Conservation (phyloP, 2,329 filamentous ascomycete species). For the Botrytis fragariae region DNA sequence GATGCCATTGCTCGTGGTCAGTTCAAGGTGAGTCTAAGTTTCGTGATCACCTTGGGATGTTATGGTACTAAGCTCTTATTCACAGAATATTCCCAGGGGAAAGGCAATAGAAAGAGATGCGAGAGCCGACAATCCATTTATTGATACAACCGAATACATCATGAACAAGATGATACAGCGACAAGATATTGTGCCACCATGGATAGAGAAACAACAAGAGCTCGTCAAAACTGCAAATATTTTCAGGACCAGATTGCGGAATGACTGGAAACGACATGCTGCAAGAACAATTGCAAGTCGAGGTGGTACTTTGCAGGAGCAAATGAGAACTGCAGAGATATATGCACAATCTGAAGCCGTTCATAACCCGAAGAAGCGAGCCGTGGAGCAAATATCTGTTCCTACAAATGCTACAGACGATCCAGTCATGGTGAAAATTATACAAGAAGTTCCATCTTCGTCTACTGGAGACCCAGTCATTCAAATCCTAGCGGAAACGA, state of each 20-base stretch:
- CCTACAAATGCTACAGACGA: constrained; percentile 50
- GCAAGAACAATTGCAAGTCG: constrained; percentile 72
- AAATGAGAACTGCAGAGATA: constrained; percentile 67
- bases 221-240: constrained; percentile 64
- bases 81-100: constrained; percentile 73
- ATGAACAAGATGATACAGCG: constrained; percentile 98
- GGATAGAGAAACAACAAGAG: constrained; percentile 99
- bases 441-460: constrained; percentile 39
- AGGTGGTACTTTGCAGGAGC: constrained; percentile 71
- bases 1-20: constrained; percentile 89
- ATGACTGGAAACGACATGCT: constrained; percentile 82
- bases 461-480: constrained; percentile 20
- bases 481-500: constrained; percentile 27
- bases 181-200: constrained; percentile 92
- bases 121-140: constrained; percentile 80
- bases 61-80: constrained; percentile 12
- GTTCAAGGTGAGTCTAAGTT: constrained; percentile 53
- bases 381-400: constrained; percentile 48
- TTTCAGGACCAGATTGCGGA: constrained; percentile 73
- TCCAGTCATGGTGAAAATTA: constrained; percentile 48
- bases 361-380: constrained; percentile 55
- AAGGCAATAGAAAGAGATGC: constrained; percentile 78
- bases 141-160: constrained; percentile 96
- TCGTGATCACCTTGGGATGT: too few species aligned
- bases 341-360: constrained; percentile 73